Evolutionary conservation across 257 asterid genomes (phyloP).

Genomic region (Solanum dulcamara): DNA sequence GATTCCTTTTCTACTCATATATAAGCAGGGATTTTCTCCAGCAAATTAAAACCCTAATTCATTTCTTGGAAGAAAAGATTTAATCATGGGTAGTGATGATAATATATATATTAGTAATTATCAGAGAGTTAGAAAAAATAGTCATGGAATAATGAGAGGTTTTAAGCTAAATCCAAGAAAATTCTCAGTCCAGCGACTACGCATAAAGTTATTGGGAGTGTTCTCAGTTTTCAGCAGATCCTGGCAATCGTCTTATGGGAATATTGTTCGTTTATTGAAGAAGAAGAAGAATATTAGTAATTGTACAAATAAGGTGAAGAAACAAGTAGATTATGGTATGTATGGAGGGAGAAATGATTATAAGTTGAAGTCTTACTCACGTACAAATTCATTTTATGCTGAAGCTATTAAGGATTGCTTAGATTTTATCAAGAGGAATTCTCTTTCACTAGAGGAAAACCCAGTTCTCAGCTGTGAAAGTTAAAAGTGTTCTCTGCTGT

Average conservation of each 20-base stretch:
- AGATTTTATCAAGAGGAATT: slow-evolving; percentile 46
- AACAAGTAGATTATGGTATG: slow-evolving; percentile 1
- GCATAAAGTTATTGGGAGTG: slow-evolving; percentile 15
- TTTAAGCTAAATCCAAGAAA: slow-evolving; percentile 24
- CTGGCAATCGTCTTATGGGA: slow-evolving; percentile 5
- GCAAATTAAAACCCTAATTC: background rate
- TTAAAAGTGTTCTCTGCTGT: no score
- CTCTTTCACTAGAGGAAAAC: slow-evolving; percentile 33
- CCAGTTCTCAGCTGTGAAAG: slow-evolving; percentile 7
- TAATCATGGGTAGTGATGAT: background rate
- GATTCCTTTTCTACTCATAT: background rate
- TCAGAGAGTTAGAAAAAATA: slow-evolving; percentile 11
- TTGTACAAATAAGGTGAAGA: background rate
- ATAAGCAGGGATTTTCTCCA: background rate
- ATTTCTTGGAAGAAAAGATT: background rate
- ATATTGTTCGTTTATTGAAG: background rate
- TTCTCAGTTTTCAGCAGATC: background rate
- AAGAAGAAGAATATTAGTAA: background rate
- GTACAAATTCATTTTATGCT: slow-evolving; percentile 43
- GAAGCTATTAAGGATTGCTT: slow-evolving; percentile 51
- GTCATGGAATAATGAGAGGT: slow-evolving; percentile 13
- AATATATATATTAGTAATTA: slow-evolving; percentile 3
- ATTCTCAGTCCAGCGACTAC: slow-evolving; percentile 22
- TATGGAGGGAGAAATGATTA: background rate
- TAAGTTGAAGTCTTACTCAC: slow-evolving; percentile 9